These are phyloP conservation scores for Leccinum barrowsii DNA, from an alignment of 768 basidiomycete genomes.

Conservation along the genomic window DNA sequence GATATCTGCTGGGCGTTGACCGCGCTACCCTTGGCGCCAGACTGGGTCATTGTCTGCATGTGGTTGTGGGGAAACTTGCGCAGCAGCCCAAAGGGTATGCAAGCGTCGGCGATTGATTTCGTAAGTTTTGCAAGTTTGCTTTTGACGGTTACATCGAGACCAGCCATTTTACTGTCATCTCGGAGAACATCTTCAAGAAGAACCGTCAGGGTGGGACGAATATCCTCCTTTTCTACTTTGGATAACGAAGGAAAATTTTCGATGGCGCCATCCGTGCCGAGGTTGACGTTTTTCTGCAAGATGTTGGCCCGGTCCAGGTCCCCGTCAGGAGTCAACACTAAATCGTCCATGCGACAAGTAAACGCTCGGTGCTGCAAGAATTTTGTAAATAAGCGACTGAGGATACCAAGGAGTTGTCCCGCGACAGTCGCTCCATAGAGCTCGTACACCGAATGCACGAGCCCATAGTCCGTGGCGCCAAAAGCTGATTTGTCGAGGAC, in stretches of 20 bases:
- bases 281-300: conserved; percentile 59
- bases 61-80: conserved; percentile 97
- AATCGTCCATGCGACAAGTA: conserved; percentile 98
- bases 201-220: conserved; percentile 51
- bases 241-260: conserved; percentile 83
- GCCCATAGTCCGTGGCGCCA: conserved; percentile 92
- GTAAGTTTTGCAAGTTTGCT: conserved; percentile 82
- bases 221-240: conserved; percentile 47
- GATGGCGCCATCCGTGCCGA: conserved; percentile 85
- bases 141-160: conserved; percentile 90
- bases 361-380: conserved; percentile 96
- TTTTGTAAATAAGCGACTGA: conserved; percentile 94
- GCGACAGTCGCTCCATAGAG: conserved; percentile 88
- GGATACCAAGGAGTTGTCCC: conserved; percentile 86
- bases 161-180: conserved; percentile 97
- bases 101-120: conserved; percentile 82
- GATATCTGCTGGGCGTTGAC: conserved; percentile 98
- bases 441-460: conserved; percentile 96
- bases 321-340: conserved; percentile 81
- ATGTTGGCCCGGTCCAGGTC: conserved; percentile 67
- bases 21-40: conserved; percentile 96
- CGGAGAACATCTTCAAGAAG: conserved; percentile 90
- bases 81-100: conserved; percentile 81
- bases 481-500: conserved; percentile 97
- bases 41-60: conserved; percentile 99